phyloP scores from a whole-genome alignment of 2,329 filamentous ascomycete species.

The Claviceps sp. region DNA sequence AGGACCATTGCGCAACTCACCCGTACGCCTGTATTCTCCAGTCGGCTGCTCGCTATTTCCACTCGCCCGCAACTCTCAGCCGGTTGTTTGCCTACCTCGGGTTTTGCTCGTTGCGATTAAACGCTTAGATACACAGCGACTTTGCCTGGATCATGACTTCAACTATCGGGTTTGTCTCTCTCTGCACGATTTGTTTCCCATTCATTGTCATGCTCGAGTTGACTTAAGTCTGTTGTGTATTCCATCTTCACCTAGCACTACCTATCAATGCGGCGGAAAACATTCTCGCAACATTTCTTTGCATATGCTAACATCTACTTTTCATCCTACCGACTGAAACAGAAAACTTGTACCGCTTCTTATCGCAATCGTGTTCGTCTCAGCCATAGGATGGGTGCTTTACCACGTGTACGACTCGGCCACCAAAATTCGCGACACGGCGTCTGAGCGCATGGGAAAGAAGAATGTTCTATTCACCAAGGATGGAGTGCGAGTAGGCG shows the following conservation, averaged over 20 bases:
- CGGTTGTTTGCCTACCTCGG: neutral
- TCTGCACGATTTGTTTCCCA: neutral
- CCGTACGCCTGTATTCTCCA: neutral
- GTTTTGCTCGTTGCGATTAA: neutral
- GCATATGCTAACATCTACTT: neutral
- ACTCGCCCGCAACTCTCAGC: neutral
- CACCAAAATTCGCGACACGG: slow-evolving; percentile 50
- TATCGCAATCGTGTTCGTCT: slow-evolving; percentile 45
- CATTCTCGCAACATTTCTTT: neutral
- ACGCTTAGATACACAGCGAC: neutral
- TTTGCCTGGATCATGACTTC: neutral
- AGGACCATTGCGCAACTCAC: neutral
- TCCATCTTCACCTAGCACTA: neutral
- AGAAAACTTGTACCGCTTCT: slow-evolving; percentile 54
- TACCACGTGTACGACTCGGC: slow-evolving; percentile 62
- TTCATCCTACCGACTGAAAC: neutral
- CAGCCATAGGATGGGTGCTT: slow-evolving; percentile 45
- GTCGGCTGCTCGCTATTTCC: neutral
- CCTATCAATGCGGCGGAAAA: neutral
- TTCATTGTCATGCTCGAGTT: neutral
- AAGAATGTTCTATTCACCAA: slow-evolving; percentile 66
- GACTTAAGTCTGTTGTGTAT: neutral
- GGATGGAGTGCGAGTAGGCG: slow-evolving; percentile 57
- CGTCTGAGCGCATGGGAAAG: slow-evolving; percentile 57
- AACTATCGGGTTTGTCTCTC: neutral